Base-by-base conservation (phyloP, 2,329 filamentous ascomycete species). In the Emmonsiellopsis sp. region DNA sequence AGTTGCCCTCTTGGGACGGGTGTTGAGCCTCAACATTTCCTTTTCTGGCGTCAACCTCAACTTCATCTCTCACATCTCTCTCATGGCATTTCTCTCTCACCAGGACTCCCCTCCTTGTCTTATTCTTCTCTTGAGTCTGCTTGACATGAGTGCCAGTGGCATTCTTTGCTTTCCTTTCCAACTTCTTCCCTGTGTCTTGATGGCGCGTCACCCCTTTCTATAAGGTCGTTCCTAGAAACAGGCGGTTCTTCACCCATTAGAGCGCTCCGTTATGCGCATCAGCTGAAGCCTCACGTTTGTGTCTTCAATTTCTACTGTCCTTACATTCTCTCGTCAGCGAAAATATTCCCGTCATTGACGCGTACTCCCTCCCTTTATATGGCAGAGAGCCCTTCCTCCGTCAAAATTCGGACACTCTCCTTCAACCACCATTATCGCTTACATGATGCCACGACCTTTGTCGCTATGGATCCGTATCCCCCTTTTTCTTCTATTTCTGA, bases 101-200 rank as follows among this genome's bases (percentile, higher is more conserved):
- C 50, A 16, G 15, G 13, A 10, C 37, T 50, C 4, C 31, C 37
- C 13, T 80, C 74, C 5, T 77, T 72, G 2, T 76, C 5, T 70
- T 71, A 2, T 73, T 73, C 0, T 69, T 67, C 3, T 61, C 0
- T 66, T 63, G 43, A 66, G 11, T 34, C 61, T 61, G 58, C 59
- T 1, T 62, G 62, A 5, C 30, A 26, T 34, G 13, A 30, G 15
- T 71, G 67, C 46, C 73, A 68, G 13, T 63, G 63, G 2, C 59
- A 58, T 26, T 62, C 59, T 4, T 79, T 70, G 20, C 9, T 72
- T 65, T 0, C 68, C 64, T 4, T 66, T 69, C 11, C 70, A 68
- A 5, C 75, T 50, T n/a, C 13, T 15, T 37, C 20, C 45, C 26
- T 3, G 45, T 16, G 10, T 35, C 16, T 48, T 48, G 2, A 11